phyloP scores from a whole-genome alignment of 228 moss, liverwort and hornwort species.

The Sphagnum fallax region DNA sequence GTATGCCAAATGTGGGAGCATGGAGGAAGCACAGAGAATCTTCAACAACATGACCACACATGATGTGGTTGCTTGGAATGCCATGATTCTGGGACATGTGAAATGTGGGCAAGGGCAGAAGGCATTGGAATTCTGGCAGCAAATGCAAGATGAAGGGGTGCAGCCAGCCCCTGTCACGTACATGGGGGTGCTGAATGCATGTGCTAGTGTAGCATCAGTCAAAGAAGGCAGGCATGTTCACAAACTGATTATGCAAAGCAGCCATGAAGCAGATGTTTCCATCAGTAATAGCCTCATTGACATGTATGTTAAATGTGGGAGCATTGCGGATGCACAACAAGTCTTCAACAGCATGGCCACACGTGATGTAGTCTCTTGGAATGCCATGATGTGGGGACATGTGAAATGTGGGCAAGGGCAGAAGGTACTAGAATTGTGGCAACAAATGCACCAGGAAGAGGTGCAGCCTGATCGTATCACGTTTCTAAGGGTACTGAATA shows the following conservation, averaged over 20 bases:
- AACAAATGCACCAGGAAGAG: slow-evolving; percentile 21
- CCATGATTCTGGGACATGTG: background rate
- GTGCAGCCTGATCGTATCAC: slow-evolving; percentile 22
- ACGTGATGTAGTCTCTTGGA: background rate
- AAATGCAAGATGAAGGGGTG: background rate
- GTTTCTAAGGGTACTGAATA: slow-evolving; percentile 10
- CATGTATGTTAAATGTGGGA: slow-evolving; percentile 6
- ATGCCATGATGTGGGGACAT: background rate
- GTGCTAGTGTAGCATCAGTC: background rate
- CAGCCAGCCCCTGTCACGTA: background rate
- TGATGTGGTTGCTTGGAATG: background rate
- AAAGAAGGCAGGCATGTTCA: background rate
- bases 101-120: background rate
- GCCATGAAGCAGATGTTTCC: background rate
- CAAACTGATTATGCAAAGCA: background rate
- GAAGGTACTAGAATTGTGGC: background rate
- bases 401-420: background rate
- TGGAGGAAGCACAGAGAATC: background rate
- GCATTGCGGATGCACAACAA: background rate
- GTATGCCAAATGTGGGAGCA: slow-evolving; percentile 2
- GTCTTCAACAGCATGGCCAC: background rate
- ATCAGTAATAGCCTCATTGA: background rate
- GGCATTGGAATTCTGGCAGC: background rate
- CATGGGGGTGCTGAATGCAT: background rate
- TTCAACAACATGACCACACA: background rate